Base-by-base conservation (phyloP, 2,329 filamentous ascomycete genomes). In the Cladosporium sp. region DNA sequence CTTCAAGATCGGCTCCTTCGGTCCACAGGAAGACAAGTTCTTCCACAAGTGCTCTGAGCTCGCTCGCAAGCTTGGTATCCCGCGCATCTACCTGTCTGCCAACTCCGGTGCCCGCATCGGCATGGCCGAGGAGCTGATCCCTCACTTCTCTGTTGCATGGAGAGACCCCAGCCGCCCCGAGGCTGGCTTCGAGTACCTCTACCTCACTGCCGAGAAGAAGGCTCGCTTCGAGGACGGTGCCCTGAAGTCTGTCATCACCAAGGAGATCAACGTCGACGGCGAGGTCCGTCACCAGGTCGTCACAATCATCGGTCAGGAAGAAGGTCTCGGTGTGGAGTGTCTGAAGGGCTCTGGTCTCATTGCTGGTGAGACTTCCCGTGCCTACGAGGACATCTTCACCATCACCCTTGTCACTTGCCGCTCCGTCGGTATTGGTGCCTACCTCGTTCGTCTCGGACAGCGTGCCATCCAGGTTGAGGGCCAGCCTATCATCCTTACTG, bases 41-140 rank as follows among this genome's bases (percentile, higher is more conserved):
- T 99, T 99, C 88, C 86, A 96, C 85, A 97, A 98, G 86, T 99
- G 95, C 83, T 98, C 95, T 11, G 93, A 99, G 80, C 85, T 97
- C 71, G 95, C 95, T 68, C 89, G 93, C 74, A 94, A 92, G 84
- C 85, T 97, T 68, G 95, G 95, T 46, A 97, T 99, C 74, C 95
- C 95, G 28, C 91, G 95, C 72, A 94, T 99, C 77, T 99, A 99
- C 82, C 85, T 99, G 67, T 99, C 95, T 78, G 95, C 95, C 78
- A 99, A 99, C 86, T 99, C 95, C 67, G 95, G 95, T 86, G 95
- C 95, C 71, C 93, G 95, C 76, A 92, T 99, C 73, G 95, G 95
- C 75, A 90, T 99, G 80, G 95, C 95, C 67, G 93, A 97, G 73
- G 95, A 98, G 84, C 85, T 99, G 69, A 96, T 99, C 79, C 93